Evolutionary conservation across 768 basidiomycete genomes (phyloP).

Genomic region (Xerocomus potaroensis): DNA sequence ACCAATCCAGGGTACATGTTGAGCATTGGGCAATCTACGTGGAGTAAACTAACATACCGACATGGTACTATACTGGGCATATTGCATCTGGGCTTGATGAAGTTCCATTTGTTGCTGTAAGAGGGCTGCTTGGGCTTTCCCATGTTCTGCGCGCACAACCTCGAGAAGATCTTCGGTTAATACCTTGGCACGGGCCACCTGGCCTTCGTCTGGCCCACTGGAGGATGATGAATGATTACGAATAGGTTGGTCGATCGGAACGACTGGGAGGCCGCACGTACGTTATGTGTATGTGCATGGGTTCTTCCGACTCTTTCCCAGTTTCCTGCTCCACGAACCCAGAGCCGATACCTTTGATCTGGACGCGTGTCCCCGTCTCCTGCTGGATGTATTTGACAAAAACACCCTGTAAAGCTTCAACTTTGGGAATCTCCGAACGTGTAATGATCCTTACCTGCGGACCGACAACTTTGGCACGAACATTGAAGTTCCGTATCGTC

Average conservation of each 20-base stretch:
- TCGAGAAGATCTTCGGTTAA: constrained; percentile 85
- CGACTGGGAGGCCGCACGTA: constrained; percentile 34
- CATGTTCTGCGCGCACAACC: constrained; percentile 86
- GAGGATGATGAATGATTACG: constrained; percentile 3
- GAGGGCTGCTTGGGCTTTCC: constrained; percentile 63
- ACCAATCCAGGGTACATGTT: constrained; percentile 1
- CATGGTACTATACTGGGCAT: constrained; percentile 67
- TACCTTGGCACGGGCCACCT: constrained; percentile 82
- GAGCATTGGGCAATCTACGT: neutral
- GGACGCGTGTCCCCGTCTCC: constrained; percentile 93
- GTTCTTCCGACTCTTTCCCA: constrained; percentile 81
- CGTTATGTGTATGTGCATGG: constrained; percentile 92
- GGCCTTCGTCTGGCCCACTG: constrained; percentile 78
- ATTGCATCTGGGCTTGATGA: constrained; percentile 78
- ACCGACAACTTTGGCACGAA: constrained; percentile 95
- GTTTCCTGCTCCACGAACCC: constrained; percentile 94
- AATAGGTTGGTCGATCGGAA: constrained; percentile 18
- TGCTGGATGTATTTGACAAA: constrained; percentile 99
- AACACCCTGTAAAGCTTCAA: constrained; percentile 50
- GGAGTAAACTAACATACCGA: constrained; percentile 36
- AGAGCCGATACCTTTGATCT: constrained; percentile 93
- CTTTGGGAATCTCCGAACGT: neutral
- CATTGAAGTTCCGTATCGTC: constrained; percentile 92
- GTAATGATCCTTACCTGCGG: constrained; percentile 59
- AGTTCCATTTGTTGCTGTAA: constrained; percentile 83